phyloP scores from a whole-genome alignment of 768 basidiomycete species.

The Thelephora ganbajun region DNA sequence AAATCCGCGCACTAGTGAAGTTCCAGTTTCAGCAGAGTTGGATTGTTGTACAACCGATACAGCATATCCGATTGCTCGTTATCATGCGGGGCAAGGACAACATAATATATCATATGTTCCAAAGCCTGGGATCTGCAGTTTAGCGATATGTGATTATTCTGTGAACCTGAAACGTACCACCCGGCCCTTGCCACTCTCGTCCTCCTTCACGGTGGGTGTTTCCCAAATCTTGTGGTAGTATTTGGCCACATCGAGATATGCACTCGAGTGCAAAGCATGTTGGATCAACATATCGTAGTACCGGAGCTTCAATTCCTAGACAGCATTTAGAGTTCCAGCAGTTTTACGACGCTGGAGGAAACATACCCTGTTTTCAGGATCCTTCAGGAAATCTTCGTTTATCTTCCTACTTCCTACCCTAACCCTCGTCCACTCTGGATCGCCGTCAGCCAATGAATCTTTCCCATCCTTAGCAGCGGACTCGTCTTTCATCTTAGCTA shows the following conservation, averaged over 20 bases:
- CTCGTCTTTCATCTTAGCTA: slow-evolving; percentile 64
- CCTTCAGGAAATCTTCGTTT: slow-evolving; percentile 85
- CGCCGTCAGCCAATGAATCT: slow-evolving; percentile 52
- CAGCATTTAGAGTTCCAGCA: slow-evolving; percentile 1
- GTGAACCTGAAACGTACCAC: slow-evolving; percentile 25
- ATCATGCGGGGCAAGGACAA: slow-evolving; percentile 85
- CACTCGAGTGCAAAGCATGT: slow-evolving; percentile 70
- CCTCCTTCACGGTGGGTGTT: slow-evolving; percentile 85
- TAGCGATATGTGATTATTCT: no score
- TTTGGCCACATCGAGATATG: slow-evolving; percentile 89
- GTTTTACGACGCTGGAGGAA: slow-evolving; percentile 1
- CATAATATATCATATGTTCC: slow-evolving; percentile 89
- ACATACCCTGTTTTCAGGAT: slow-evolving; percentile 73
- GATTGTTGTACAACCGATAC: slow-evolving; percentile 69
- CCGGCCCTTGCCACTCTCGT: slow-evolving; percentile 54
- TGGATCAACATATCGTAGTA: slow-evolving; percentile 97
- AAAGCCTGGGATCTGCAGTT: slow-evolving; percentile 43
- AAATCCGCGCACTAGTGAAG: slow-evolving; percentile 56
- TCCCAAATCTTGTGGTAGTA: slow-evolving; percentile 97
- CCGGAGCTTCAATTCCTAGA: slow-evolving; percentile 86
- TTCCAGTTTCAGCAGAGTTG: slow-evolving; percentile 67
- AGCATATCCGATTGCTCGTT: slow-evolving; percentile 98
- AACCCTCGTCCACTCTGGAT: slow-evolving; percentile 88
- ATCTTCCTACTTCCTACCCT: slow-evolving; percentile 87
- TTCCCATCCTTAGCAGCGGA: slow-evolving; percentile 42